A percentile compares a stretch with the other conserved stretches of the same genome.
Conservation (phyloP, 73 alveolate genomes). For the Loxodes magnus region DNA sequence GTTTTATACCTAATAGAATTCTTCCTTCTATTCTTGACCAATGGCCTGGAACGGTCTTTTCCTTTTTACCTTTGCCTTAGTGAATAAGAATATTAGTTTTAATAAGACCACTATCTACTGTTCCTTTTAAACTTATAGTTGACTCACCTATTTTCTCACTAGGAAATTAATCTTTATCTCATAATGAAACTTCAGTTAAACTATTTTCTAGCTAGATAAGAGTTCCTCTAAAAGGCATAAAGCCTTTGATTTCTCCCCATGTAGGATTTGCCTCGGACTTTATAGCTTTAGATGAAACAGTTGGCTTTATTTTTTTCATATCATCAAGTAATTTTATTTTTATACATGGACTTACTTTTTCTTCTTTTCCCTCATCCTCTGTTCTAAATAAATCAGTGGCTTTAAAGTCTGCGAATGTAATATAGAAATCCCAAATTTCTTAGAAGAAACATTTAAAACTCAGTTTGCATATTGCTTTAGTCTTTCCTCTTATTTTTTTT, state of each 20-base stretch:
- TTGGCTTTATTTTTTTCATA: background rate
- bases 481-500: background rate
- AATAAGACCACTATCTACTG: background rate
- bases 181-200: background rate
- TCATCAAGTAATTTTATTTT: background rate
- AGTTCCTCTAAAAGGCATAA: constrained; percentile 4
- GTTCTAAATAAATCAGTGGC: background rate
- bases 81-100: background rate
- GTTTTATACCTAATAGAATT: background rate
- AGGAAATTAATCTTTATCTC: constrained; percentile 3
- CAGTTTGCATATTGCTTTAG: background rate
- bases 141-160: background rate
- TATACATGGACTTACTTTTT: constrained; percentile 1
- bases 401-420: constrained; percentile 4
- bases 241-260: constrained; percentile 13
- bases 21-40: constrained; percentile 15
- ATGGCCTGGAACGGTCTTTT: background rate
- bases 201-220: background rate
- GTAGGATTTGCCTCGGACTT: constrained; percentile 1
- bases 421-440: constrained; percentile 10
- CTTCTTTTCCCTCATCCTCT: background rate
- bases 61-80: background rate
- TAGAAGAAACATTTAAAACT: background rate
- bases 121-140: background rate
- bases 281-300: constrained; percentile 4